phyloP scores from a whole-genome alignment of 805 yeast species.

The Blastobotrys muscicola region DNA sequence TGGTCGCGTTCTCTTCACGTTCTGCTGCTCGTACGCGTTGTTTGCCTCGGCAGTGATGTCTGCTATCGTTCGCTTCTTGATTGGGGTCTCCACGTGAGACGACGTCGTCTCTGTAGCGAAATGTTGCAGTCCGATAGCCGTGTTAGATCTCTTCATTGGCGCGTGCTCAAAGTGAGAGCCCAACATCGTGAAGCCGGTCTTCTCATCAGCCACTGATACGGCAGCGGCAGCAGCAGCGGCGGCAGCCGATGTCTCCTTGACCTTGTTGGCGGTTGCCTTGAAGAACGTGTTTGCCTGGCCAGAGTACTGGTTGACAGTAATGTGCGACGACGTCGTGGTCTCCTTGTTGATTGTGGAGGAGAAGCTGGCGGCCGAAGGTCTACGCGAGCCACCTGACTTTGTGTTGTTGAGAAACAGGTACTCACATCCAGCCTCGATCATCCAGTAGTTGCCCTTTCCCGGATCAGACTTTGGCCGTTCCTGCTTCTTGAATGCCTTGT shows the following conservation, averaged over 20 bases:
- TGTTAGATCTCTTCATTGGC: conserved; percentile 16
- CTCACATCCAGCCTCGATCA: conserved; percentile 74
- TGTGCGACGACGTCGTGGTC: no score
- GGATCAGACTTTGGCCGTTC: conserved; percentile 64
- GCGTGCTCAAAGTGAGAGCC: not conserved
- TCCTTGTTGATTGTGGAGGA: no score
- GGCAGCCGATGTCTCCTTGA: not conserved
- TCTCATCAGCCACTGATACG: no score
- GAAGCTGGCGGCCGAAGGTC: no score
- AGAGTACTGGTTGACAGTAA: not conserved
- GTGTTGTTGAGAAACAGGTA: conserved; percentile 51
- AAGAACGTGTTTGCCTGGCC: not conserved
- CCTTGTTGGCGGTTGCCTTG: not conserved
- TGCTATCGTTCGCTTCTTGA: conserved; percentile 1
- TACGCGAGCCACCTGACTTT: no score
- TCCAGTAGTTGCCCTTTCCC: conserved; percentile 81
- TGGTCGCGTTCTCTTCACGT: not conserved
- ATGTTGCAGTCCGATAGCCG: conserved; percentile 21
- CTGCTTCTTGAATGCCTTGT: conserved; percentile 85
- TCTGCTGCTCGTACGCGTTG: not conserved
- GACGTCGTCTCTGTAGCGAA: conserved; percentile 4
- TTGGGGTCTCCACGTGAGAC: not conserved
- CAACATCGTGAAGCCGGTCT: no score
- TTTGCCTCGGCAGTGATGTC: not conserved
- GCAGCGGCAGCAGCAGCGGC: no score